Base-by-base conservation (phyloP, 164 flowering plant species). In the Vitis rupestris region DNA sequence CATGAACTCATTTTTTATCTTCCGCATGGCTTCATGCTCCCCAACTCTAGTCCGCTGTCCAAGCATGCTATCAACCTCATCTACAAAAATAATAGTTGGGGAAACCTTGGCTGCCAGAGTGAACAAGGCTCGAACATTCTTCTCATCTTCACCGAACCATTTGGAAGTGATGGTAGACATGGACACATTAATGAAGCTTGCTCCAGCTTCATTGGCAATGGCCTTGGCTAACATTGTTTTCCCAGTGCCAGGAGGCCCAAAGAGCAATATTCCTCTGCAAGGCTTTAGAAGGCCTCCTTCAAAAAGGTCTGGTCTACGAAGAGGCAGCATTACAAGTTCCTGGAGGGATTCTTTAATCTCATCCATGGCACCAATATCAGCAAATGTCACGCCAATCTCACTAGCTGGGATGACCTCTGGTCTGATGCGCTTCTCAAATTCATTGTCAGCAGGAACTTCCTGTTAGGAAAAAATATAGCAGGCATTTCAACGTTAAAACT, bases 91-190 rank as follows among this genome's bases (percentile, higher is more conserved):
- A 58, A 94, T 92, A 14, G 99, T 92, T 31, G 98, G 99, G 11
- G 99, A 86, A 7, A 94, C 99, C 81, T 94, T 94, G 2, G 96
- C 90, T 62, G 98, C 98, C 66, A 94, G 81, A 47, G 92, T 87
- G 78, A 94, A 95, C 67, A 95, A 68, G 55, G 98, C 99, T 63
- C 98, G 79, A 1, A 95, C 99, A 70, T 92, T 95, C 79, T 93
- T 95, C 80, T 95, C 99, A 78, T 92, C 98, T 76, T 95, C 99
- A n/a, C 99, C 99, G 75, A 94, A 94, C 99, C 99, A 94, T 75
- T 94, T 94, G 8, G 99, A 94, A 50, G 98, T 90, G 64, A 94
- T 92, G 50, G 97, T 92, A 16, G 99, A 94, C 98, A 94, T 94
- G 55, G 99, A 94, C 6, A 94, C 99, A 65, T 94, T 94, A 17